A percentile compares a stretch with the other conserved stretches of the same genome.
phyloP scores from a whole-genome alignment of 306 rosid species.

The Phaseolus lunatus region DNA sequence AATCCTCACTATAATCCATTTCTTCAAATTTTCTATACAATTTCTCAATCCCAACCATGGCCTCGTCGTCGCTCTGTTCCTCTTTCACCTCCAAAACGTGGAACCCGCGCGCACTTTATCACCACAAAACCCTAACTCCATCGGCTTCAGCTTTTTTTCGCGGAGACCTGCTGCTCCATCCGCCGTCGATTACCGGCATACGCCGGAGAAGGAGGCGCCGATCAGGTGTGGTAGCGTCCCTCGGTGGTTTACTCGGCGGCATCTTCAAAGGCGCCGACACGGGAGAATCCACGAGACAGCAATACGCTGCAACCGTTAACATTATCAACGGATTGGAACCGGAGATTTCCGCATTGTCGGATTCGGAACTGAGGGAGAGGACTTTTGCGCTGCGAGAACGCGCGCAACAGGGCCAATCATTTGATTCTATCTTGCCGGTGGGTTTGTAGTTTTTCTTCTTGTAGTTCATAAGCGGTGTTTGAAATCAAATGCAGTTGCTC shows the following conservation, averaged over 20 bases:
- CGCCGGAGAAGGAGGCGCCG: slow-evolving; percentile 44
- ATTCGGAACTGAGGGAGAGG: slow-evolving; percentile 79
- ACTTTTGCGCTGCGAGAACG: slow-evolving; percentile 67
- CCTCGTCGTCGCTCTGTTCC: slow-evolving; percentile 60
- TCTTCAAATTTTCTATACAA: slow-evolving; percentile 9
- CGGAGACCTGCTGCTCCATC: slow-evolving; percentile 41
- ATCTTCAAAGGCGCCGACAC: slow-evolving; percentile 83
- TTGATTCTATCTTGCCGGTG: slow-evolving; percentile 90
- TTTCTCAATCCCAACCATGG: slow-evolving; percentile 52
- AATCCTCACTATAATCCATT: not conserved
- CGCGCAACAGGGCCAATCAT: slow-evolving; percentile 71
- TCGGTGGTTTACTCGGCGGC: slow-evolving; percentile 88
- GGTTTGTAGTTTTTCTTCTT: slow-evolving; percentile 5
- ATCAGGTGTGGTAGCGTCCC: slow-evolving; percentile 59
- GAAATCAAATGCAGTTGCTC: slow-evolving; percentile 29
- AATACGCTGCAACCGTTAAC: slow-evolving; percentile 70
- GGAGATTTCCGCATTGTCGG: slow-evolving; percentile 75
- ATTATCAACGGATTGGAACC: slow-evolving; percentile 70
- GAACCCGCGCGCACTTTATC: slow-evolving; percentile 10
- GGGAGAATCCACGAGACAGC: slow-evolving; percentile 86
- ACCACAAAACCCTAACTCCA: slow-evolving; percentile 51
- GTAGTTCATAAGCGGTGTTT: not conserved
- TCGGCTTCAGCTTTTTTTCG: slow-evolving; percentile 50
- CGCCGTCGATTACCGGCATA: slow-evolving; percentile 40
- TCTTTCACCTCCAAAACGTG: slow-evolving; percentile 49